Percentiles rank a stretch among this genome's conserved stretches.
Evolutionary conservation across 331 rosid genomes (phyloP).

Genomic region (Cydonia oblonga): DNA sequence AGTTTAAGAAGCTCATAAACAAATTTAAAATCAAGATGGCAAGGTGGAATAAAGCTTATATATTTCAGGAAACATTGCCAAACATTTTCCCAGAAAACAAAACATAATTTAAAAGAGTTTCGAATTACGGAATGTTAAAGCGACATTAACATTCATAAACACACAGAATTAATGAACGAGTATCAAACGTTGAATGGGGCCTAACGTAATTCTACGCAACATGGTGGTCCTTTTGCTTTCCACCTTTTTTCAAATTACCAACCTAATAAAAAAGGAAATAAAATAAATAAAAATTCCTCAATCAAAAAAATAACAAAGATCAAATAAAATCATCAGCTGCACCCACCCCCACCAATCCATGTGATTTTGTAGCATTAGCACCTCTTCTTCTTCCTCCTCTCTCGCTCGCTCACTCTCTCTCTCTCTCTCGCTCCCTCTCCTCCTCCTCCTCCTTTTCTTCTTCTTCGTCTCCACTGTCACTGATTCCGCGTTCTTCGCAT

Average conservation of each 20-base stretch:
- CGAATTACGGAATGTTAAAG: not conserved
- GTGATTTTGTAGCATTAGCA: slow-evolving; percentile 7
- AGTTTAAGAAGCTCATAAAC: no score
- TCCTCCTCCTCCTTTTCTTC: not conserved
- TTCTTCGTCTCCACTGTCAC: slow-evolving; percentile 27
- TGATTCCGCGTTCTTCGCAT: slow-evolving; percentile 17
- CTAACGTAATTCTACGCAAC: not conserved
- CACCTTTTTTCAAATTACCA: not conserved
- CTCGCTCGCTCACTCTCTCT: not conserved
- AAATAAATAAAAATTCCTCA: no score
- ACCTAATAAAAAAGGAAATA: no score
- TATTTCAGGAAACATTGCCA: not conserved
- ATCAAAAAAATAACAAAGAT: not conserved
- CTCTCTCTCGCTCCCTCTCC: not conserved
- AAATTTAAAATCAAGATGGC: not conserved
- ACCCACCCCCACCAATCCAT: slow-evolving; percentile 60
- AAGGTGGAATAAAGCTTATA: not conserved
- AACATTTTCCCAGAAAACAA: not conserved
- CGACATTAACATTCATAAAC: not conserved
- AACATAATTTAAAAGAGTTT: not conserved
- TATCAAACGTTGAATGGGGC: not conserved
- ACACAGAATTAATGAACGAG: not conserved
- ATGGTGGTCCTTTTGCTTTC: not conserved
- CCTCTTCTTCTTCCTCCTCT: not conserved
- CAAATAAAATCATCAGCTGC: slow-evolving; percentile 14